These are phyloP conservation scores for Sungouiella blattae DNA, from an alignment of 805 yeast species.

Conservation along the genomic window DNA sequence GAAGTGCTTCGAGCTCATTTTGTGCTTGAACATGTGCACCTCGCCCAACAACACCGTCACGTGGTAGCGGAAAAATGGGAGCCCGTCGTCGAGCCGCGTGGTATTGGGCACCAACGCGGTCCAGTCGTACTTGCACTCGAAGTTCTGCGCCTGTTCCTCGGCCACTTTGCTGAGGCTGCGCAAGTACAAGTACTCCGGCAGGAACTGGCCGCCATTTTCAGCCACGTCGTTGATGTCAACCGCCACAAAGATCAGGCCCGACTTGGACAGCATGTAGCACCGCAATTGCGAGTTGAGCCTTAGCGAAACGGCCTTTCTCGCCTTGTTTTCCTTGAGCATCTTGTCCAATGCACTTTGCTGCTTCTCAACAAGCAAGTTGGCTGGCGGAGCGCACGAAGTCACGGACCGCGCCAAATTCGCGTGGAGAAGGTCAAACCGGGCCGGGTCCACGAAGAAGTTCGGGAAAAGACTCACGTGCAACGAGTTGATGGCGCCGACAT, in stretches of 20 bases:
- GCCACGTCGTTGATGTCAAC: constrained; percentile 4
- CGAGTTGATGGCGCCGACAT: constrained; percentile 7
- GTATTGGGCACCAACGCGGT: constrained; percentile 1
- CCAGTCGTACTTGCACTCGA: constrained; percentile 7
- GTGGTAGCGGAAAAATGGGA: constrained; percentile 8
- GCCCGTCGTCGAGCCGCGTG: background rate
- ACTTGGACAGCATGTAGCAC: constrained; percentile 4
- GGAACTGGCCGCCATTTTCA: background rate
- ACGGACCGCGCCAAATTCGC: constrained; percentile 4
- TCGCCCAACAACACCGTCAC: constrained; percentile 14
- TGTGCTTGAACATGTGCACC: constrained; percentile 5
- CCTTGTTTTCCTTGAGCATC: constrained; percentile 2
- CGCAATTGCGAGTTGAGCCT: constrained; percentile 2
- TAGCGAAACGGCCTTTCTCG: constrained; percentile 1
- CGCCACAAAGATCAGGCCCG: constrained; percentile 14
- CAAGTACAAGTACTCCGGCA: constrained; percentile 8
- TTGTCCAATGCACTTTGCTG: constrained; percentile 5
- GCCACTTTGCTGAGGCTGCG: constrained; percentile 7
- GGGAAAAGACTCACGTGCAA: constrained; percentile 18
- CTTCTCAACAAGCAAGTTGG: background rate
- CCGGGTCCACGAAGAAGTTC: constrained; percentile 6
- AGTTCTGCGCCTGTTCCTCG: constrained; percentile 7
- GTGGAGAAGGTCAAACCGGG: constrained; percentile 1
- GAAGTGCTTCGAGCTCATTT: constrained; percentile 4
- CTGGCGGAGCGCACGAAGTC: constrained; percentile 2